Percentiles rank a stretch among this genome's conserved stretches.
Conservation (phyloP, 805 yeast genomes). For the Blastobotrys attinorum region DNA sequence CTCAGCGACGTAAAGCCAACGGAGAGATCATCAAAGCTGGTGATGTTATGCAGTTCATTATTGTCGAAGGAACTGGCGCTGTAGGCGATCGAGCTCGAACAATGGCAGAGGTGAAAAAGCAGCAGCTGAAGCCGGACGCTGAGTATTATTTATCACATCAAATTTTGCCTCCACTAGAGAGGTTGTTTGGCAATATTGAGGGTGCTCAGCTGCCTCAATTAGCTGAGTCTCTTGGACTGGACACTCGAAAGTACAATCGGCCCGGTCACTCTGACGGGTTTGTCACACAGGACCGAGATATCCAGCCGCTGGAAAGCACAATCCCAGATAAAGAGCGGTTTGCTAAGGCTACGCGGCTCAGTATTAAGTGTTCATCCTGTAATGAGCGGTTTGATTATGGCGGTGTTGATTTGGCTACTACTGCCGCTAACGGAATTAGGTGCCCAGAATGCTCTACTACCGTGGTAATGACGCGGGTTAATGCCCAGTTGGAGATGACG, state of each 20-base stretch:
- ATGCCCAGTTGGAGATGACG: slow-evolving; percentile 66
- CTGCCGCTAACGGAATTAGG: slow-evolving; percentile 51
- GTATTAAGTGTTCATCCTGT: slow-evolving; percentile 53
- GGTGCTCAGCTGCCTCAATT: slow-evolving; percentile 77
- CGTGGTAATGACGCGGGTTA: slow-evolving; percentile 47
- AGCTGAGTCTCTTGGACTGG: slow-evolving; percentile 72
- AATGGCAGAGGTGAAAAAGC: slow-evolving; percentile 53
- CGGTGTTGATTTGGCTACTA: slow-evolving; percentile 58
- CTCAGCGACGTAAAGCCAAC: slow-evolving; percentile 65
- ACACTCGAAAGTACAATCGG: slow-evolving; percentile 45
- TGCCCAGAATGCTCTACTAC: slow-evolving; percentile 55
- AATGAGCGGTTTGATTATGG: slow-evolving; percentile 55
- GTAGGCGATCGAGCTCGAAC: slow-evolving; percentile 82
- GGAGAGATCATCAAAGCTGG: slow-evolving; percentile 88
- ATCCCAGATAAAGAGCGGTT: slow-evolving; percentile 79
- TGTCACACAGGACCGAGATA: slow-evolving; percentile 26
- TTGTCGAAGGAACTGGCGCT: slow-evolving; percentile 39
- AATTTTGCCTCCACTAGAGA: slow-evolving; percentile 81
- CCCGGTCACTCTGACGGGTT: slow-evolving; percentile 6
- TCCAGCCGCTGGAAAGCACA: slow-evolving; percentile 74
- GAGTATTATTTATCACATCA: slow-evolving; percentile 80
- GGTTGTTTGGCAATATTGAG: slow-evolving; percentile 76
- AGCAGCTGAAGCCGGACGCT: slow-evolving; percentile 59
- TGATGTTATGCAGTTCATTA: slow-evolving; percentile 79
- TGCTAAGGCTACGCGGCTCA: slow-evolving; percentile 49